These are phyloP conservation scores for Taphrina betulina DNA, from an alignment of 1,139 yeast species.

Conservation along the genomic window DNA sequence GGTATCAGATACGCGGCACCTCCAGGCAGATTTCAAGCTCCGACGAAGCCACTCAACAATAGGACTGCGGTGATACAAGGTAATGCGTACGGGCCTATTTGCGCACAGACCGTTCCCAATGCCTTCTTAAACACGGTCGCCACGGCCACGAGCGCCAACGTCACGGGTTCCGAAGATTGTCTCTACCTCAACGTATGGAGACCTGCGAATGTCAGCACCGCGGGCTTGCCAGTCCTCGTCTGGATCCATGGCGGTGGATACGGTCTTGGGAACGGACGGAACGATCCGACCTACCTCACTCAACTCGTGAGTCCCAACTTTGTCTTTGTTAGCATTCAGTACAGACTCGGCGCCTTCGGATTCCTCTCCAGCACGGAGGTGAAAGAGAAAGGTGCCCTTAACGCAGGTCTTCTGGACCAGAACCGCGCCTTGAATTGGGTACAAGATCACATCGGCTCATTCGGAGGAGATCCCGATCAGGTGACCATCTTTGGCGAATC, in stretches of 20 bases:
- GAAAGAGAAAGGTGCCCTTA: slow-evolving; percentile 39
- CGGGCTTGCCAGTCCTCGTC: background rate
- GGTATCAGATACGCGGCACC: slow-evolving; percentile 31
- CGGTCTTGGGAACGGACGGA: slow-evolving; percentile 38
- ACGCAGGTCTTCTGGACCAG: slow-evolving; percentile 46
- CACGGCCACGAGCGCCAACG: slow-evolving; percentile 39
- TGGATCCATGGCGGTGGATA: slow-evolving; percentile 49
- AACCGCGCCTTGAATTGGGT: slow-evolving; percentile 48
- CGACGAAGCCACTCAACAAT: slow-evolving; percentile 6
- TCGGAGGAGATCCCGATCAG: slow-evolving; percentile 48
- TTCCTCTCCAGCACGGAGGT: slow-evolving; percentile 42
- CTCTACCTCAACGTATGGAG: slow-evolving; percentile 5
- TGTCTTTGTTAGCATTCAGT: slow-evolving; percentile 41
- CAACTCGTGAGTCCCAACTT: slow-evolving; percentile 37
- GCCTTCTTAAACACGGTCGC: background rate
- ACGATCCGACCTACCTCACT: slow-evolving; percentile 38
- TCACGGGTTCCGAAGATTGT: slow-evolving; percentile 40
- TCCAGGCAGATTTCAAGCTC: slow-evolving; percentile 24
- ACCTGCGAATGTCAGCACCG: background rate
- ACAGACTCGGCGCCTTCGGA: slow-evolving; percentile 46
- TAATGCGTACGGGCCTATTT: slow-evolving; percentile 20
- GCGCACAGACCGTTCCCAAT: slow-evolving; percentile 28
- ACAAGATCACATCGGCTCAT: slow-evolving; percentile 43
- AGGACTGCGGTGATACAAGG: slow-evolving; percentile 27
- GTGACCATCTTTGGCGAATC: slow-evolving; percentile 47